phyloP scores from a whole-genome alignment of 257 asterid species.

The Solanum megistacrolobum region DNA sequence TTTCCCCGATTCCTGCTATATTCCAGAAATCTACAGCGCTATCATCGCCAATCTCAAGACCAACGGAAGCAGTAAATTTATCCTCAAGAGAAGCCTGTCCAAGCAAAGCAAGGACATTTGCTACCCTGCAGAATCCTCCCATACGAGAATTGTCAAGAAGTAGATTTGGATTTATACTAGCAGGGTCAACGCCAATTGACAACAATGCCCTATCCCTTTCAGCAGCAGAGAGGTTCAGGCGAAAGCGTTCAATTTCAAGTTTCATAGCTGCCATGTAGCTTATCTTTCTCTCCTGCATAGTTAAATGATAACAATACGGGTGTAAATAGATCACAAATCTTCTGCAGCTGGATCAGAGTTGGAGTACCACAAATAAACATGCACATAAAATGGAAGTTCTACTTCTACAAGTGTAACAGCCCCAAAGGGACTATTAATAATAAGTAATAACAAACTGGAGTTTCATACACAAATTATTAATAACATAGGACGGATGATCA shows the following conservation, averaged over 20 bases:
- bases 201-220: slow-evolving; percentile 90
- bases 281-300: slow-evolving; percentile 60
- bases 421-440: not conserved
- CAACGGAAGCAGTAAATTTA: slow-evolving; percentile 68
- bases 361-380: not conserved
- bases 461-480: not conserved
- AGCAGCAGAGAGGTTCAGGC: slow-evolving; percentile 81
- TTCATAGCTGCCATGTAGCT: slow-evolving; percentile 75
- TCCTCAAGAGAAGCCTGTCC: slow-evolving; percentile 86
- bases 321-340: not conserved
- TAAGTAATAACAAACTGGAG: not conserved
- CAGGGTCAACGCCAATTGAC: slow-evolving; percentile 90
- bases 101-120: slow-evolving; percentile 62
- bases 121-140: slow-evolving; percentile 58
- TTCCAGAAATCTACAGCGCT: slow-evolving; percentile 80
- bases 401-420: not conserved
- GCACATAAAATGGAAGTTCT: not conserved
- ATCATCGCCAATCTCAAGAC: slow-evolving; percentile 59
- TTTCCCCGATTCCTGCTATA: slow-evolving; percentile 52
- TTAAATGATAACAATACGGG: not conserved
- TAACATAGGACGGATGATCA: not conserved
- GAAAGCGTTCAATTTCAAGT: slow-evolving; percentile 86
- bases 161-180: slow-evolving; percentile 75
- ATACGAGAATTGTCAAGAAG: slow-evolving; percentile 65
- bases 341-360: not conserved